Evolutionary conservation across 2,329 filamentous ascomycete species (phyloP), one percentile per base, ranked within the genome.

Genomic region (Colletotrichum tamarilloi): DNA sequence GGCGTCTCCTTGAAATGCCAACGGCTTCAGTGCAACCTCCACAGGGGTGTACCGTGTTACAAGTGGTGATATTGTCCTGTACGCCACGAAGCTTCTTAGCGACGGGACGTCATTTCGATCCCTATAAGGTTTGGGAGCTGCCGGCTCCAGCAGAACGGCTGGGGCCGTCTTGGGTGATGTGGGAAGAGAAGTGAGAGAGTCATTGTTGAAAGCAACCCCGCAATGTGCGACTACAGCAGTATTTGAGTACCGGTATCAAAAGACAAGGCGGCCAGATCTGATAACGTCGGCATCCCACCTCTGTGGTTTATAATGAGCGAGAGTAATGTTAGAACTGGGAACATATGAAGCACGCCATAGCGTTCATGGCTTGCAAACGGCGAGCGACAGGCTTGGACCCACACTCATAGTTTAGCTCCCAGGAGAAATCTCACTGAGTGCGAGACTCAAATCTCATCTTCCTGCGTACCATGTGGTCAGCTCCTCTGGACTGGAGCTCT

Each of bases 51-150:
- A 35, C n/a, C 26, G 28, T 32, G 60, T 63, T 53, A 22, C 65
- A 66, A 58, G 53, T 69, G 67, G 63, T 59, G 24, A 30, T 66
- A 52, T 32, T 38, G 28, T 38, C 26, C 6, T 7, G 30, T 12
- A 28, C 35, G 26, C 35, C 35, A 46, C 67, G 35, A 65, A 28
- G 59, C 49, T 46, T 65, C 30, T 53, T 24, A 24, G 19, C 30
- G 8, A 14, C 22, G 6, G 11, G 35, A 24, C 16, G n/a, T 28
- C 38, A 53, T 53, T 19, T 38, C 8, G 22, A 24, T 35, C 32
- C 9, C 32, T 14, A 14, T 4, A 69, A 66, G 28, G 28, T 38
- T 58, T 14, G 3, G n/a, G 38, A 6, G 16, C 14, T 16, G 12
- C 19, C 26, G 11, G 26, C 6, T 55, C 26, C 11, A 55, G n/a